Evolutionary conservation across 495 filamentous ascomycete genomes (phyloP).

Genomic region (Physcia stellaris): DNA sequence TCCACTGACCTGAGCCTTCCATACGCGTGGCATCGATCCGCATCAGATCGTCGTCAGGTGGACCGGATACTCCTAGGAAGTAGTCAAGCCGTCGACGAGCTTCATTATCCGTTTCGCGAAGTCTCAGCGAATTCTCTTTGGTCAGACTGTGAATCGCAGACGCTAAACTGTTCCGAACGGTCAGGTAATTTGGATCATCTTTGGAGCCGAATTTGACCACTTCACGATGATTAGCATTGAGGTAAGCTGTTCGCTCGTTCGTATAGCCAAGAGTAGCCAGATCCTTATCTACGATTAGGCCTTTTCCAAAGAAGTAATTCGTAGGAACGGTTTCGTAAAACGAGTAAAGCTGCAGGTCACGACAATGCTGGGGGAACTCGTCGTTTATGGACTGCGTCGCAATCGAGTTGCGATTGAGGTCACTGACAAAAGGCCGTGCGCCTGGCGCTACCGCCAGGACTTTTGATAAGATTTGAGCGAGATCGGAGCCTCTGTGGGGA

Average conservation of each 20-base stretch:
- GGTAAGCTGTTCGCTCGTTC: conserved; percentile 22
- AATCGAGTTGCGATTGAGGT: conserved; percentile 16
- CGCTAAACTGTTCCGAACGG: conserved; percentile 23
- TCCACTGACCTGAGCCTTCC: conserved; percentile 22
- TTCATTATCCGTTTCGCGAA: not conserved
- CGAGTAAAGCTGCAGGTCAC: conserved; percentile 16
- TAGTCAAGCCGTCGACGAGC: conserved; percentile 6
- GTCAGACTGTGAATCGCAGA: conserved; percentile 9
- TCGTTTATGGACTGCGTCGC: conserved; percentile 21
- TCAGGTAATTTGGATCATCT: conserved; percentile 27
- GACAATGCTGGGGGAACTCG: conserved; percentile 17
- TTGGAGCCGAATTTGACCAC: conserved; percentile 31
- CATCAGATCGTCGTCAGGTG: conserved; percentile 21
- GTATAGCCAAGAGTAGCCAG: conserved; percentile 29
- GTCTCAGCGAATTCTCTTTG: not conserved
- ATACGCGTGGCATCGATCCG: conserved; percentile 20
- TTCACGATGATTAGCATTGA: conserved; percentile 32
- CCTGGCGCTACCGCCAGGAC: conserved; percentile 18
- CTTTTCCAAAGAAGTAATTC: conserved; percentile 10
- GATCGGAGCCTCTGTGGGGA: conserved; percentile 37
- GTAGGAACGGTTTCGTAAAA: conserved; percentile 28
- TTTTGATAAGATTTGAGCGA: conserved; percentile 27
- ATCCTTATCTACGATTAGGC: conserved; percentile 27
- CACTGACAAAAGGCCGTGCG: conserved; percentile 12
- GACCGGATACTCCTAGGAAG: conserved; percentile 17